These are phyloP conservation scores for Volvariella surrecta DNA, from an alignment of 1,284 basidiomycete genomes.

Conservation along the genomic window DNA sequence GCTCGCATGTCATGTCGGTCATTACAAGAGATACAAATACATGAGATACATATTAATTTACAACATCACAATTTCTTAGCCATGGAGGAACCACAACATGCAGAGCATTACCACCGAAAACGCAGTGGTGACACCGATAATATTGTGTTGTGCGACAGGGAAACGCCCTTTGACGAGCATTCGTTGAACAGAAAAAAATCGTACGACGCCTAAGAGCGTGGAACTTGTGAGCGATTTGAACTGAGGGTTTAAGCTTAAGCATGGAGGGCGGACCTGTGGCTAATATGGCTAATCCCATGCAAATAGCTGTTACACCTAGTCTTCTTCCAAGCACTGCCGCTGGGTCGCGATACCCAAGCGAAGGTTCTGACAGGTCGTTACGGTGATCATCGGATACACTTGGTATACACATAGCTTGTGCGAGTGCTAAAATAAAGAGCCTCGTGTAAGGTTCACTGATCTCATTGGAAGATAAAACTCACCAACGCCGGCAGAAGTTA, in stretches of 20 bases:
- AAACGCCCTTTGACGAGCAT: slow-evolving; percentile 46
- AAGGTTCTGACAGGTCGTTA: slow-evolving; percentile 12
- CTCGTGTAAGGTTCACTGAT: too few relatives aligned
- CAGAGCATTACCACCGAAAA: too few relatives aligned
- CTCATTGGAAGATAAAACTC: slow-evolving; percentile 14
- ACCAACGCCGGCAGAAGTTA: slow-evolving; percentile 43
- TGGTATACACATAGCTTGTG: slow-evolving; percentile 45
- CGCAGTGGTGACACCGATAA: slow-evolving; percentile 31
- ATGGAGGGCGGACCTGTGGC: slow-evolving; percentile 27
- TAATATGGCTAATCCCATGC: slow-evolving; percentile 38
- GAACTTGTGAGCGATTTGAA: not conserved
- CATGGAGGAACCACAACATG: too few relatives aligned
- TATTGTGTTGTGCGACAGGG: slow-evolving; percentile 41
- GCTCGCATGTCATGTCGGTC: too few relatives aligned
- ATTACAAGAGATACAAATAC: too few relatives aligned
- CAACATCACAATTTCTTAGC: too few relatives aligned
- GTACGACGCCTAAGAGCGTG: slow-evolving; percentile 29
- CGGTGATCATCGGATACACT: slow-evolving; percentile 14
- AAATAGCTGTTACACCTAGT: slow-evolving; percentile 40
- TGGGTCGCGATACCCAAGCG: slow-evolving; percentile 32
- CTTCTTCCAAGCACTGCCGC: too few relatives aligned
- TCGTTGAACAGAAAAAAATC: slow-evolving; percentile 49
- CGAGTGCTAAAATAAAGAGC: too few relatives aligned
- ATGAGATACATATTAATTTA: too few relatives aligned
- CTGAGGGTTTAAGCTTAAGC: too few relatives aligned